Base-by-base conservation (phyloP, 495 filamentous ascomycete species). In the Lepidopterella palustris region DNA sequence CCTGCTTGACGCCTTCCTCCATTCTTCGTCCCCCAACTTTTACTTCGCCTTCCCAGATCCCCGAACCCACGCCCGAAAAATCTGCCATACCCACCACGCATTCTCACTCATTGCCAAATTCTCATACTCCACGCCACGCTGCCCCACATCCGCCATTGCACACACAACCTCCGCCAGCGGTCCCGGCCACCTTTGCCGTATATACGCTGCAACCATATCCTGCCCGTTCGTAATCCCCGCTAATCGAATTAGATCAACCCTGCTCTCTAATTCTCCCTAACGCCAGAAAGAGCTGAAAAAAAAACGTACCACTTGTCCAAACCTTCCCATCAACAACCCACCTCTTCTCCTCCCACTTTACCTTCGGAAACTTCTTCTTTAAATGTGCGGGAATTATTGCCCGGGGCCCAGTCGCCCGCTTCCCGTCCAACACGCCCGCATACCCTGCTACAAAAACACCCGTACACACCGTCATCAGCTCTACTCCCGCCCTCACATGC, bases 221-320 rank as follows among this genome's bases (percentile, higher is more conserved):
- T 83, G 81, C 6, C 82, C 82, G 60, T 84, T 85, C 24, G 83
- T 85, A 24, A 86, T 74, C 45, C 81, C 82, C 8, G 81, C 81
- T 84, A 45, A 58, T 6, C 10, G 27, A 48, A 5, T 27, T 27
- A 50, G 1, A 8, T 50, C 5, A 25, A 27, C 47, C 21, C 24
- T 24, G 0, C 23, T 4, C 24, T 50, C 0, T 11, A 26, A 18
- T 45, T 39, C 15, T 27, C 26, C 6, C 55, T 10, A 0, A 60
- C 28, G 8, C 39, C 57, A 42, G 45, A 55, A 18, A 23, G 5
- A 47, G 58, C 23, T 51, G 15, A 32, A 49, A 20, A 29, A n/a
- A 57, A 5, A 11, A 71, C 79, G 53, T 73, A 85, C 82, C 83
- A 60, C 78, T 74, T 2, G 60, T 67, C 64, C 64, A 67, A 28